Base-by-base conservation (phyloP, 768 basidiomycete genomes). In the Auriscalpium microsporum region DNA sequence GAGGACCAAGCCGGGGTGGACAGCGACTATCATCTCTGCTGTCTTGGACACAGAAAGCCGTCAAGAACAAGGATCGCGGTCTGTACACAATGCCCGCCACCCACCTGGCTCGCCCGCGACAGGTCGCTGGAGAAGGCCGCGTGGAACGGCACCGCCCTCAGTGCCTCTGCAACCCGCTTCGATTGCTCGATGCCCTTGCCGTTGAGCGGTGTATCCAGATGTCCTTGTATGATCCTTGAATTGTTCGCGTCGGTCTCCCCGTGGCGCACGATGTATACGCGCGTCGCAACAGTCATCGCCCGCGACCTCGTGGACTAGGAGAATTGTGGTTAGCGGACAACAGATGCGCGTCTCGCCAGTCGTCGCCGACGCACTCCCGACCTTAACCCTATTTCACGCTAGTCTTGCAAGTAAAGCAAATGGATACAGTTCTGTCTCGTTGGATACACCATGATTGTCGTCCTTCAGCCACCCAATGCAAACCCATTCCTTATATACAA, bases 221-320 rank as follows among this genome's bases (percentile, higher is more conserved):
- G 90, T 42, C 90, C 90, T 72, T 92, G 89, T 46, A 88, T 77
- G 55, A 86, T 80, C 23, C 74, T 72, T 7, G 71, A 68, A 52
- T 73, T 69, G 68, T 90, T 90, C 63, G 78, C 82, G 44, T 81
- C 76, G 23, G 89, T 91, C 72, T 91, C 87, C 17, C 87, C 89
- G 61, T 91, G 89, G 45, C 89, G 81, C 49, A 89, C 76, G 58
- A 89, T 70, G 65, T 84, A 87, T 47, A 90, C 60, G 52, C 73
- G 73, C 23, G 76, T 75, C 53, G 65, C 56, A 65, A 72, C 69
- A 44, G 57, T 48, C 16, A 17, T 44, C 11, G 50, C 13, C 48
- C 33, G 36, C 17, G 50, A 17, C 11, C 4, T 28, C 28, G 28
- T 28, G 28, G 28, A 28, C 28, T 4, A 28, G 28, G 28, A 28